These are phyloP conservation scores for Colletotrichum lentis DNA, from an alignment of 2,329 filamentous ascomycete genomes.

Conservation along the genomic window DNA sequence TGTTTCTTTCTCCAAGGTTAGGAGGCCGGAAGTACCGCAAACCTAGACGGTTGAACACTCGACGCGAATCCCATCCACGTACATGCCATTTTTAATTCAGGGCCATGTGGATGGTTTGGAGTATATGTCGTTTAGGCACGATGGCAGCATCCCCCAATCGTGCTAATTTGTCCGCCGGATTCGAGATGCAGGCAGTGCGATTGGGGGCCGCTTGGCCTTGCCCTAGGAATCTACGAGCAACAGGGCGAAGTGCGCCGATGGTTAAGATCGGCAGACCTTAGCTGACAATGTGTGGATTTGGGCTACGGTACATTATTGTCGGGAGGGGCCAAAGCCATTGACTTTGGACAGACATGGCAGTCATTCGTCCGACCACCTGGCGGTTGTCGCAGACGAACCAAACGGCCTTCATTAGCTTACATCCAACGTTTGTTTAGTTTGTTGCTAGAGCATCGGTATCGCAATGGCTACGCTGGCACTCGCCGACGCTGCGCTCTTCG, in stretches of 20 bases:
- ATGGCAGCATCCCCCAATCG: slow-evolving; percentile 1
- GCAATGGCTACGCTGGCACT: not conserved
- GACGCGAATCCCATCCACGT: not conserved
- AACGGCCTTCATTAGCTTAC: not conserved
- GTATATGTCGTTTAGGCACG: not conserved
- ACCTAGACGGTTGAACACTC: not conserved
- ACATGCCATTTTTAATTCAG: not conserved
- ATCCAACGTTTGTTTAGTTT: not conserved
- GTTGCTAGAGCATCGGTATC: not conserved
- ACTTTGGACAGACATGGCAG: not conserved
- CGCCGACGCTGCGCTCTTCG: not conserved
- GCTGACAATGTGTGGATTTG: not conserved
- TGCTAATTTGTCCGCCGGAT: not conserved
- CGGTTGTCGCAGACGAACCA: not conserved
- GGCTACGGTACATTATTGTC: not conserved
- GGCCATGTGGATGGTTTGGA: slow-evolving; percentile 13
- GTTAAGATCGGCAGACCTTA: not conserved
- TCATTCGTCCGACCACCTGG: slow-evolving; percentile 3
- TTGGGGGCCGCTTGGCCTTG: slow-evolving; percentile 3
- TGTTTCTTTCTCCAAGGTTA: slow-evolving; percentile 32
- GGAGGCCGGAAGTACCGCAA: slow-evolving; percentile 14
- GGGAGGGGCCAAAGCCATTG: slow-evolving; percentile 1
- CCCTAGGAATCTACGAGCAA: not conserved
- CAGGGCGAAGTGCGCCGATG: not conserved
- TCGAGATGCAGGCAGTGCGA: not conserved